phyloP scores from a whole-genome alignment of 352 stramenopile species.

The Phytophthora pinifolia region DNA sequence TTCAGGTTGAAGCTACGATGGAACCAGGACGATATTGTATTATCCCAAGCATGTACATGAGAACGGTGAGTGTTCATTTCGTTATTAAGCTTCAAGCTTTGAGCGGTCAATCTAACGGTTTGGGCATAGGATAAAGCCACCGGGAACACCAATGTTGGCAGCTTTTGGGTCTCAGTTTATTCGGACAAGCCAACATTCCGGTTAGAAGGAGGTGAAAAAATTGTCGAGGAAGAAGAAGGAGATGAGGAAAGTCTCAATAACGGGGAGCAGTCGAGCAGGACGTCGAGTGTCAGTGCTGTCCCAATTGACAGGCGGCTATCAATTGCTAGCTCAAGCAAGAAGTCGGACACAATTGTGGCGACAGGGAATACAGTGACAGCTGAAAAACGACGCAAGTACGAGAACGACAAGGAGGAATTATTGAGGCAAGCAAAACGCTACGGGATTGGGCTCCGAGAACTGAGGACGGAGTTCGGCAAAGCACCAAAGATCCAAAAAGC shows the following conservation, averaged over 20 bases:
- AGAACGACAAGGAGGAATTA: slow-evolving; percentile 74
- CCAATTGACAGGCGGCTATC: slow-evolving; percentile 14
- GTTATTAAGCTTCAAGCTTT: not conserved
- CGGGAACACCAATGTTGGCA: slow-evolving; percentile 76
- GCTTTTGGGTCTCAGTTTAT: slow-evolving; percentile 85
- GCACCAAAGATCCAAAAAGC: slow-evolving; percentile 41
- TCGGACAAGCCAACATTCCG: slow-evolving; percentile 65
- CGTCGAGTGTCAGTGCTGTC: not conserved
- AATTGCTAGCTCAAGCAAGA: slow-evolving; percentile 36
- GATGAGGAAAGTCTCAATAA: slow-evolving; percentile 37
- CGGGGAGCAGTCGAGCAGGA: slow-evolving; percentile 2
- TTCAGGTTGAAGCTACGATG: slow-evolving; percentile 65
- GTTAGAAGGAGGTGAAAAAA: slow-evolving; percentile 71
- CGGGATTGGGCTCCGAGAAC: slow-evolving; percentile 62
- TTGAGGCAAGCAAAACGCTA: slow-evolving; percentile 59
- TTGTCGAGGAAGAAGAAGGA: slow-evolving; percentile 80
- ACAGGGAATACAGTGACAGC: slow-evolving; percentile 35
- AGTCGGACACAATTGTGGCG: slow-evolving; percentile 28
- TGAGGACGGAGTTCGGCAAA: slow-evolving; percentile 73
- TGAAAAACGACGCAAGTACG: slow-evolving; percentile 59
- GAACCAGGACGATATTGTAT: slow-evolving; percentile 81
- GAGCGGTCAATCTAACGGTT: not conserved
- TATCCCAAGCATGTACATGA: slow-evolving; percentile 87
- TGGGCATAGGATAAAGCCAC: slow-evolving; percentile 63
- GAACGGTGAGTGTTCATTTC: slow-evolving; percentile 47